Percentiles rank a stretch among this genome's conserved stretches.
These are phyloP conservation scores for Waltiozyma sp. DNA, from an alignment of 1,139 yeast species.

Conservation along the genomic window DNA sequence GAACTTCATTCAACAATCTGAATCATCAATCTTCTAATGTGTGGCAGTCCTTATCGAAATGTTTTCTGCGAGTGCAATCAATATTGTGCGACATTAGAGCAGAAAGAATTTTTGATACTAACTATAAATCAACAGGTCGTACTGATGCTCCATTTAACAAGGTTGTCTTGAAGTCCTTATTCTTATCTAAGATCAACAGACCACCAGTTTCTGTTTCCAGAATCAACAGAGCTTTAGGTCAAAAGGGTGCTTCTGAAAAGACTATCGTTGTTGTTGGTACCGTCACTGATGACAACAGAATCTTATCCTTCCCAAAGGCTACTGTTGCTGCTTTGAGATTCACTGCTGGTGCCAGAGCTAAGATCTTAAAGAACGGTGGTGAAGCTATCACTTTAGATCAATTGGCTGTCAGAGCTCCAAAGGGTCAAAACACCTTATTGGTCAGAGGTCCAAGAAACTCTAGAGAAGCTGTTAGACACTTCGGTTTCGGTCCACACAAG, in stretches of 20 bases:
- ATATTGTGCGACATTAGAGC: conserved; percentile 47
- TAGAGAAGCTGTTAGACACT: conserved; percentile 99
- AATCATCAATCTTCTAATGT: neutral
- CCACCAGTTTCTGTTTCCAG: conserved; percentile 98
- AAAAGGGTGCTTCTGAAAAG: conserved; percentile 82
- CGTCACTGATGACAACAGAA: conserved; percentile 95
- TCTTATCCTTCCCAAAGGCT: conserved; percentile 88
- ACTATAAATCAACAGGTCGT: conserved; percentile 56
- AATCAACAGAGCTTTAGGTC: conserved; percentile 72
- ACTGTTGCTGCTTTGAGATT: conserved; percentile 98
- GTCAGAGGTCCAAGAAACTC: conserved; percentile 98
- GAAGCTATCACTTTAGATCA: conserved; percentile 98
- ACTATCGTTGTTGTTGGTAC: conserved; percentile 98
- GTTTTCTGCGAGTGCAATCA: conserved; percentile 53
- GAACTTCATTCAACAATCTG: neutral
- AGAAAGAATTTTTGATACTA: conserved; percentile 35
- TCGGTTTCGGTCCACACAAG: conserved; percentile 99
- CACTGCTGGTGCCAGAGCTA: conserved; percentile 98
- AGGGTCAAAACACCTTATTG: conserved; percentile 96
- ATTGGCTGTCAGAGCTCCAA: conserved; percentile 98
- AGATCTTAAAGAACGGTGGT: conserved; percentile 98
- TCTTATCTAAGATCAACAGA: conserved; percentile 97
- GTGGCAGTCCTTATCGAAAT: neutral
- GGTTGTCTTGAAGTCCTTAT: conserved; percentile 86
- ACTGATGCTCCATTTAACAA: conserved; percentile 98